Conservation (phyloP, 192 early-diverging fungal species). For the Linnemannia schmuckeri region DNA sequence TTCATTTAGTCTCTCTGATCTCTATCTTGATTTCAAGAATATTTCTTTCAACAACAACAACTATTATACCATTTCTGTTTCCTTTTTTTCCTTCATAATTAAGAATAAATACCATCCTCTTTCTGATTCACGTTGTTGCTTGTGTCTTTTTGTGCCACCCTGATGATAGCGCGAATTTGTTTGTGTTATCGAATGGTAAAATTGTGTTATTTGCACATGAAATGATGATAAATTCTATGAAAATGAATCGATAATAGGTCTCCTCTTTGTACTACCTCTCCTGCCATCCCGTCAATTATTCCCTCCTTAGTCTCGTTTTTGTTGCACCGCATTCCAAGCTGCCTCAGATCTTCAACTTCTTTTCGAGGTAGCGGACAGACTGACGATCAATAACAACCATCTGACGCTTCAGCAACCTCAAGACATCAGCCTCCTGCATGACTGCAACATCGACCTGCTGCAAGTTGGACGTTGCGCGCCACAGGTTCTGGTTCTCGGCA, state of each 20-base stretch:
- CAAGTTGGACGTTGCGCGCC: slow-evolving; percentile 74
- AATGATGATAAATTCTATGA: slow-evolving; percentile 10
- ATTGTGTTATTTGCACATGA: slow-evolving; percentile 5
- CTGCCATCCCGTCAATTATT: not conserved
- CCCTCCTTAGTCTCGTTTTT: not conserved
- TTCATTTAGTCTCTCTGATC: no score
- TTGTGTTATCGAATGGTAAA: no score
- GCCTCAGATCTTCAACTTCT: slow-evolving; percentile 58
- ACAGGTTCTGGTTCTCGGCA: slow-evolving; percentile 60
- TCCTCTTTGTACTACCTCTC: not conserved
- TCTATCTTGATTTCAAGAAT: not conserved
- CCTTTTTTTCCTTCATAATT: not conserved
- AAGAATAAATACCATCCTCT: not conserved
- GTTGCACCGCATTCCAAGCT: not conserved
- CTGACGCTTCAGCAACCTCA: slow-evolving; percentile 76
- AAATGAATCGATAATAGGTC: not conserved
- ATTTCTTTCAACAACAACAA: not conserved
- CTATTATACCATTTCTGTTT: not conserved
- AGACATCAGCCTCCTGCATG: slow-evolving; percentile 75
- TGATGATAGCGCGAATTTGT: not conserved
- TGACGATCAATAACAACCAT: slow-evolving; percentile 76
- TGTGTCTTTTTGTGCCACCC: not conserved
- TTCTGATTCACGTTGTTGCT: no score
- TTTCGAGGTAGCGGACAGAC: slow-evolving; percentile 72
- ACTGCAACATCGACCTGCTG: slow-evolving; percentile 69